A percentile compares a stretch with the other conserved stretches of the same genome.
phyloP scores from a whole-genome alignment of 139 green algal genomes.

The Ulvella scutata region DNA sequence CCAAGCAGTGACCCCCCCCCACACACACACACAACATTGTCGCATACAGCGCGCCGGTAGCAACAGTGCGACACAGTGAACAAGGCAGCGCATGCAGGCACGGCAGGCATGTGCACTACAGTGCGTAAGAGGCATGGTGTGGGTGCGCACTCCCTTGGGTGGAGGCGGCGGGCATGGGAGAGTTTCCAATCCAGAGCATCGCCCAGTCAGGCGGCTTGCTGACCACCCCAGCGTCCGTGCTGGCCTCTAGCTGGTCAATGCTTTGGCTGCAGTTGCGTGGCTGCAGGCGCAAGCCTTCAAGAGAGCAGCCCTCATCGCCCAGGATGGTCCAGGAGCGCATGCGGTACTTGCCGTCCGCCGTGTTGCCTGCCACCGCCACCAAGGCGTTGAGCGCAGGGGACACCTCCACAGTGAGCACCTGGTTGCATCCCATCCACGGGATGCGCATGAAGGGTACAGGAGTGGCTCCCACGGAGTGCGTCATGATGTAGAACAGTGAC shows the following conservation, averaged over 20 bases:
- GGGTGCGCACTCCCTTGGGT: neutral
- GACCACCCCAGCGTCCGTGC: neutral
- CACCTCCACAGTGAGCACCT: neutral
- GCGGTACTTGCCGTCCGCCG: neutral
- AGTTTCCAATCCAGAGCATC: neutral
- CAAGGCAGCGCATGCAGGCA: no score
- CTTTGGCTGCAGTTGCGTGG: neutral
- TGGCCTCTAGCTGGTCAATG: neutral
- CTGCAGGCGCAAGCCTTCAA: neutral
- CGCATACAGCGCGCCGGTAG: no score
- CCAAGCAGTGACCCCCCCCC: no score
- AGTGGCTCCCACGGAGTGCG: neutral
- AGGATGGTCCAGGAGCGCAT: neutral
- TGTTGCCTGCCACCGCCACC: neutral
- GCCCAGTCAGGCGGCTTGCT: neutral
- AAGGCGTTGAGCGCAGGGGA: neutral
- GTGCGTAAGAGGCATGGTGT: neutral
- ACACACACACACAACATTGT: no score
- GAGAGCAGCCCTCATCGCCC: neutral
- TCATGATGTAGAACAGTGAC: neutral
- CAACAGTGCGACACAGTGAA: no score
- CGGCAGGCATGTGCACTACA: neutral
- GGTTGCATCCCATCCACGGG: neutral
- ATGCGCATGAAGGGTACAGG: neutral
- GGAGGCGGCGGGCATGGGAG: neutral